Conservation (phyloP, 2,329 filamentous ascomycete species). For the Mollisiaceae sp. region DNA sequence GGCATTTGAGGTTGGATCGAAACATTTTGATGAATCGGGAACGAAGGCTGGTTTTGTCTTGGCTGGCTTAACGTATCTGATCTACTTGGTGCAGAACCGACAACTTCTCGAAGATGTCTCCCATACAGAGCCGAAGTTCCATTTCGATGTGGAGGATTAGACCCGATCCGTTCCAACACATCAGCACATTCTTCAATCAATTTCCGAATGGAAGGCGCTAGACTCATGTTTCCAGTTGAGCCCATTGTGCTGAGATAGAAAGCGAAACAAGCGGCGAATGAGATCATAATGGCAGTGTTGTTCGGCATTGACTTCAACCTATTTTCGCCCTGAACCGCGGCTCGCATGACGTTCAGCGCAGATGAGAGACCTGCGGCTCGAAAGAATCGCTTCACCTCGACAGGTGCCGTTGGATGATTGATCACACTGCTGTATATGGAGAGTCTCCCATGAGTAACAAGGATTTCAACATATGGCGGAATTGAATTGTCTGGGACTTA, state of each 20-base stretch:
- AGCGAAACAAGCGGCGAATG: conserved; percentile 75
- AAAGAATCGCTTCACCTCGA: conserved; percentile 75
- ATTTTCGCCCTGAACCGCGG: conserved; percentile 72
- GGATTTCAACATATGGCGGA: conserved; percentile 76
- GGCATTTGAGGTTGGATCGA: conserved; percentile 12
- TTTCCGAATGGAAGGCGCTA: conserved; percentile 66
- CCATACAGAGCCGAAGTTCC: conserved; percentile 68
- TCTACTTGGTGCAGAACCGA: conserved; percentile 28
- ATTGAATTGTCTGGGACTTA: conserved; percentile 54
- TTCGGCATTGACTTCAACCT: conserved; percentile 78
- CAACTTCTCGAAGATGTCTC: conserved; percentile 55
- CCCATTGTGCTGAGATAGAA: conserved; percentile 66
- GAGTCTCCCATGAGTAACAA: conserved; percentile 73
- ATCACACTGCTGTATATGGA: conserved; percentile 79
- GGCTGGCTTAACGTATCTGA: neutral
- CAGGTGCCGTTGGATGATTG: conserved; percentile 73
- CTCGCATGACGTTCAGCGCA: conserved; percentile 75
- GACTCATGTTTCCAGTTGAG: conserved; percentile 57
- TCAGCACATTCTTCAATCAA: conserved; percentile 72
- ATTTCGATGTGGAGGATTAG: conserved; percentile 67
- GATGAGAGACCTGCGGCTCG: conserved; percentile 73
- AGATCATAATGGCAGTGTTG: conserved; percentile 81
- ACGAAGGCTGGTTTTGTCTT: conserved; percentile 21
- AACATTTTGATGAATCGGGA: conserved; percentile 16
- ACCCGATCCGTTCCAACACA: conserved; percentile 72